Evolutionary conservation across 2,329 filamentous ascomycete species (phyloP).

Genomic region (Fusarium oligoseptatum): DNA sequence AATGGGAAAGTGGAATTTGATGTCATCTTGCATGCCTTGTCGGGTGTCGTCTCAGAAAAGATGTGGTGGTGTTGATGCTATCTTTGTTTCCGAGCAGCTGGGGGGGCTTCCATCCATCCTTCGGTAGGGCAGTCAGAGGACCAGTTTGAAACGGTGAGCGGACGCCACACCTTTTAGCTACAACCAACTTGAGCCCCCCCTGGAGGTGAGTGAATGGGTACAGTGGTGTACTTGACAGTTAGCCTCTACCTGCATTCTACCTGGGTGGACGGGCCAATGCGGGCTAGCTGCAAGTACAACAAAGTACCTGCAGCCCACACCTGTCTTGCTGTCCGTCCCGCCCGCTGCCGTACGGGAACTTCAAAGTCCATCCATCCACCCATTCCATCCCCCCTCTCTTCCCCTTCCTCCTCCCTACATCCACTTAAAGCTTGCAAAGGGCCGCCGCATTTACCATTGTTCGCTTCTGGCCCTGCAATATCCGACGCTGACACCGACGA

Average conservation of each 20-base stretch:
- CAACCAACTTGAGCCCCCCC: constrained; percentile 5
- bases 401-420: constrained; percentile 2
- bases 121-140: constrained; percentile 2
- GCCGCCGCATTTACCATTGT: constrained; percentile 17
- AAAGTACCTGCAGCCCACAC: constrained; percentile 1
- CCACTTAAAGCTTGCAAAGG: constrained; percentile 25
- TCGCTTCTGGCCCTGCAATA: constrained; percentile 24
- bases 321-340: constrained; percentile 29
- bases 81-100: constrained; percentile 24
- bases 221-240: neutral
- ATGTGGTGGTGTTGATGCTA: constrained; percentile 12
- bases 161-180: constrained; percentile 14
- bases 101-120: neutral
- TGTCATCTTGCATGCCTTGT: constrained; percentile 22
- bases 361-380: constrained; percentile 18
- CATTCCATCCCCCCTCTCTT: constrained; percentile 24
- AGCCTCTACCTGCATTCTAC: neutral
- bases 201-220: constrained; percentile 8
- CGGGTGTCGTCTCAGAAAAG: constrained; percentile 27
- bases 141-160: constrained; percentile 12
- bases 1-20: constrained; percentile 13
- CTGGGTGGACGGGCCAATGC: neutral
- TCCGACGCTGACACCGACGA: constrained; percentile 11
- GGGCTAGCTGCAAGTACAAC: neutral
- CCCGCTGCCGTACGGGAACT: constrained; percentile 26